These are phyloP conservation scores for Plasmodium fragile DNA, from an alignment of 169 alveolate species.

Conservation along the genomic window DNA sequence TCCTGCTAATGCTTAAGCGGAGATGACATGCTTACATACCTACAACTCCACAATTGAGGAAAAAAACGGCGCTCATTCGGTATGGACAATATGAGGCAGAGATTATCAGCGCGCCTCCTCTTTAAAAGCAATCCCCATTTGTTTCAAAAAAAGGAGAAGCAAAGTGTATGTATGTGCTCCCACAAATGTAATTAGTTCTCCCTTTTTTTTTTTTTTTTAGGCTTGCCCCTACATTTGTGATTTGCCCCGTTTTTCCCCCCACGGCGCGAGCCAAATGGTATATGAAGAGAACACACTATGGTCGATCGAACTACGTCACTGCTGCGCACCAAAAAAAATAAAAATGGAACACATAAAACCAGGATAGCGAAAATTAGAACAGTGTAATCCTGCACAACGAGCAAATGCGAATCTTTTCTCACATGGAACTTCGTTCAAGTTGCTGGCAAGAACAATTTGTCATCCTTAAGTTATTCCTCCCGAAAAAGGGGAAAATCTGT, in stretches of 20 bases:
- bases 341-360: background rate
- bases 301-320: background rate
- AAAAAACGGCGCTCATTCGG: background rate
- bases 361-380: background rate
- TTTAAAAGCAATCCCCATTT: background rate
- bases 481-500: background rate
- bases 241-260: background rate
- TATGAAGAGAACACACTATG: background rate
- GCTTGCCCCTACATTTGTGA: background rate
- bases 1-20: background rate
- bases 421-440: background rate
- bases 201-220: background rate
- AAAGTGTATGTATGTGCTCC: background rate
- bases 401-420: background rate
- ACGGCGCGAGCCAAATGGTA: background rate
- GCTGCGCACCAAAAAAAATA: background rate
- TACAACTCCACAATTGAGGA: background rate
- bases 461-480: background rate
- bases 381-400: background rate
- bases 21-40: background rate
- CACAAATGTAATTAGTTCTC: background rate
- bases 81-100: background rate
- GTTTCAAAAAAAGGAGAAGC: background rate
- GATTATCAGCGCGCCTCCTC: background rate
- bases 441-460: background rate